Base-by-base conservation (phyloP, 2,329 filamentous ascomycete genomes). In the Fusarium protoensiforme region DNA sequence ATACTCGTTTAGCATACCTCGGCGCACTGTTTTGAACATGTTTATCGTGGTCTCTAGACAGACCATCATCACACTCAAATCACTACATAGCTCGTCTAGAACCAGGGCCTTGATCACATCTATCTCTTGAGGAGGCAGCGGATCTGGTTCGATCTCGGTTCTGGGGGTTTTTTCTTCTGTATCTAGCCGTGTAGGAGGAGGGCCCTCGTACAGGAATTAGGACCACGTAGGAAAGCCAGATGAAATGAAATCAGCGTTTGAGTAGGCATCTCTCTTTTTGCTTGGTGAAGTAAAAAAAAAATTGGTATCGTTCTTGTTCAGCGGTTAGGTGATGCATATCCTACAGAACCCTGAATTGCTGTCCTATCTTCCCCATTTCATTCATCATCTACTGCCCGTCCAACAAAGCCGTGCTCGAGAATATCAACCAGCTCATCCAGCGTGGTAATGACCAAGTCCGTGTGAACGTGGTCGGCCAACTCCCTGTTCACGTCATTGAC, bases 401-500 rank as follows among this genome's bases (percentile, higher is more conserved):
- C 92, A 60, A 88, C 85, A 78, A 96, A 96, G 0, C 95, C 95
- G 2, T 87, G 83, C 71, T 97, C 94, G 29, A 98, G 83, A 9
- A 97, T 86, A 11, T 85, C 86, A 61, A 96, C 89, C 73, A 98
- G 82, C 68, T 97, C 94, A 79, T 97, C 94, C 68, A 97, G 81
- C 39, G 89, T 87, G 70, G 83, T 81, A 60, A 98, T 92, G 13
- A 91, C 91, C 53, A 96, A 78, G 81, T 97, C 94, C 0, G 94
- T 97, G 80, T 94, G 90, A 72, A 91, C 88, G 79, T 97, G 93
- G 27, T 89, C 86, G 9, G 87, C 89, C 66, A 98, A 80, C 73
- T 92, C 87, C 64, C 81, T 82, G 79, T 98, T 98, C n/a, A 88
- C 91, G n/a, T 94, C 90, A 78, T 97, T 97, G 18, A 92, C 88